Percentiles rank a stretch among this genome's conserved stretches.
phyloP scores from a whole-genome alignment of 1,284 basidiomycete species.

The Pseudozyma sp. region DNA sequence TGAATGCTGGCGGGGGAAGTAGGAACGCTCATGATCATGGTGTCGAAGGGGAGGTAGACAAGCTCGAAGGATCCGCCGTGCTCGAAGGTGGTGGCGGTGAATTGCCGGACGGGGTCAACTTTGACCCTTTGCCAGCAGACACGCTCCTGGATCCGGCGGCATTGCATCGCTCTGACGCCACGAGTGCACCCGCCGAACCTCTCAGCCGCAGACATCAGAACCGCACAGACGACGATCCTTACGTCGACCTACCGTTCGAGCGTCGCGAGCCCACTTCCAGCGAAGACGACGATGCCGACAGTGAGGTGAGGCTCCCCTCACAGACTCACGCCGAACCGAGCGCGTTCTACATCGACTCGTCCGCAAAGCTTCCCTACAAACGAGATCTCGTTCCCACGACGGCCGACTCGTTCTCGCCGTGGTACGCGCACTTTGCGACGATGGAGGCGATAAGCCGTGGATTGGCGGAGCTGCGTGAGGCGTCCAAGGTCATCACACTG shows the following conservation, averaged over 20 bases:
- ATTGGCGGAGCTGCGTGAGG: slow-evolving; percentile 15
- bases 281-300: slow-evolving; percentile 1
- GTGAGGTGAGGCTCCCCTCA: neutral
- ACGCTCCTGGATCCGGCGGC: slow-evolving; percentile 15
- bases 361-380: neutral
- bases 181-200: slow-evolving; percentile 15
- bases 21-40: neutral
- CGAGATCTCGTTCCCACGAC: slow-evolving; percentile 12
- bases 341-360: slow-evolving; percentile 22
- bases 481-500: slow-evolving; percentile 12
- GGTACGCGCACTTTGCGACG: slow-evolving; percentile 49
- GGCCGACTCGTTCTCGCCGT: slow-evolving; percentile 25
- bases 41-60: slow-evolving; percentile 1
- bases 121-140: slow-evolving; percentile 20
- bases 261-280: neutral
- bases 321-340: slow-evolving; percentile 11
- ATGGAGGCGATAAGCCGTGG: slow-evolving; percentile 42
- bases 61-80: neutral
- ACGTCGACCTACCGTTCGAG: slow-evolving; percentile 32
- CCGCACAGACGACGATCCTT: slow-evolving; percentile 33
- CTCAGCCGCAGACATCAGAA: slow-evolving; percentile 32
- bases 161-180: slow-evolving; percentile 20
- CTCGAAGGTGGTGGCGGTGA: no score
- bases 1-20: neutral
- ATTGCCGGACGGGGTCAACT: slow-evolving; percentile 1